Conservation (phyloP, 75 land plant genomes). For the Sequoiadendron giganteum region DNA sequence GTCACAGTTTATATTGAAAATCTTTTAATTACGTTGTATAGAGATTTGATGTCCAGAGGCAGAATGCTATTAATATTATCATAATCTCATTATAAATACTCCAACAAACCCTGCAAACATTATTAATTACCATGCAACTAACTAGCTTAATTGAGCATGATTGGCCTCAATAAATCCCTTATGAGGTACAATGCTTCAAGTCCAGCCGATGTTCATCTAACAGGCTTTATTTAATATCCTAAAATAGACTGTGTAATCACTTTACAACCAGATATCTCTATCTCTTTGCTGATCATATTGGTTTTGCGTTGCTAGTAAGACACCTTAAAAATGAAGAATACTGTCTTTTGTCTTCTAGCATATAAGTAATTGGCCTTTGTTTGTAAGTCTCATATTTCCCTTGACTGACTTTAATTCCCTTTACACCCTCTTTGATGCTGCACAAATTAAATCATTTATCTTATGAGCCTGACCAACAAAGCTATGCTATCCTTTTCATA, state of each 20-base stretch:
- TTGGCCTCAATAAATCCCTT: background rate
- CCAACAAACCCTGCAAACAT: background rate
- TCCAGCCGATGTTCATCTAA: background rate
- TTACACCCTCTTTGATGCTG: background rate
- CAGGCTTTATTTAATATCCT: background rate
- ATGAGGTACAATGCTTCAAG: background rate
- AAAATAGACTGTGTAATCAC: background rate
- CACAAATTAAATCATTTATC: background rate
- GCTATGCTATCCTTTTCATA: background rate
- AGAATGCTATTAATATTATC: background rate
- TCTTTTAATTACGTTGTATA: background rate
- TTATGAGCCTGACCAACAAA: background rate
- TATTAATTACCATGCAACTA: background rate
- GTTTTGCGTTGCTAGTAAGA: no score
- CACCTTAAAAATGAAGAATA: no score
- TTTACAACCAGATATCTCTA: background rate
- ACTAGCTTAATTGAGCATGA: background rate
- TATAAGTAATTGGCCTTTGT: background rate
- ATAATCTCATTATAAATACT: background rate
- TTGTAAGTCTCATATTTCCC: background rate
- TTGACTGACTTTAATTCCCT: background rate
- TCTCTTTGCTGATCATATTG: background rate
- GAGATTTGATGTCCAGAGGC: background rate
- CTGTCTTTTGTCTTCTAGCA: background rate
- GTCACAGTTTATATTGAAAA: background rate